Evolutionary conservation across 257 asterid species (phyloP), one percentile per base, ranked within the genome.

Genomic region (Coffea eugenioides): DNA sequence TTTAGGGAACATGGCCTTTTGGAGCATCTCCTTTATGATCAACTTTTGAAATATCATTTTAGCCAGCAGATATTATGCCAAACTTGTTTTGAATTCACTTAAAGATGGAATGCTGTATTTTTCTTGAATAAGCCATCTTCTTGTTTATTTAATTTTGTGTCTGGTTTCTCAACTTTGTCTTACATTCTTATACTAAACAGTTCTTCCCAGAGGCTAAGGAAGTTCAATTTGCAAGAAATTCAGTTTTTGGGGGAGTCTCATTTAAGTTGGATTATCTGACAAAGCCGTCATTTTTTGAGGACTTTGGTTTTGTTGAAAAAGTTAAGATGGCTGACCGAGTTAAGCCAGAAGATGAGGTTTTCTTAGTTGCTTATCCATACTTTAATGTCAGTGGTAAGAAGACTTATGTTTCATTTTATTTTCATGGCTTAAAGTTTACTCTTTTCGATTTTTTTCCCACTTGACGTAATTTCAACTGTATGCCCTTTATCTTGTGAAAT

Each of bases 161-260:
- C 64, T 39, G 57, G 66, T 66, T 74, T 56, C 31, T 34, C 39
- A 34, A 46, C 68, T 67, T 77, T 75, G 41, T 48, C 21, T 84
- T 20, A 74, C 80, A 67, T 76, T 70, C 70, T 71, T 57, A 79
- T 13, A 83, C 66, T 31, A 59, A 72, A 78, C 89, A 95, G 99
- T 95, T 95, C 79, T 91, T 95, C 74, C 99, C 99, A 2, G 99
- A 95, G 90, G 99, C 98, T 54, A 95, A 85, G 74, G 98, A 95
- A 83, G 98, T 95, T 57, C 73, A 86, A 36, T 91, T 91, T 62
- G 98, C 98, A 57, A 90, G 98, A 90, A 87, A 89, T 72, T 88
- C 94, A 27, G 89, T 80, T 66, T 93, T 93, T 23, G 94, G 85
- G 72, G 98, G 97, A 73, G 92, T 91, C 77, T 90, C 98, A 43